These are phyloP conservation scores for Tylopilus sp. DNA, from an alignment of 768 basidiomycete genomes.

Conservation along the genomic window DNA sequence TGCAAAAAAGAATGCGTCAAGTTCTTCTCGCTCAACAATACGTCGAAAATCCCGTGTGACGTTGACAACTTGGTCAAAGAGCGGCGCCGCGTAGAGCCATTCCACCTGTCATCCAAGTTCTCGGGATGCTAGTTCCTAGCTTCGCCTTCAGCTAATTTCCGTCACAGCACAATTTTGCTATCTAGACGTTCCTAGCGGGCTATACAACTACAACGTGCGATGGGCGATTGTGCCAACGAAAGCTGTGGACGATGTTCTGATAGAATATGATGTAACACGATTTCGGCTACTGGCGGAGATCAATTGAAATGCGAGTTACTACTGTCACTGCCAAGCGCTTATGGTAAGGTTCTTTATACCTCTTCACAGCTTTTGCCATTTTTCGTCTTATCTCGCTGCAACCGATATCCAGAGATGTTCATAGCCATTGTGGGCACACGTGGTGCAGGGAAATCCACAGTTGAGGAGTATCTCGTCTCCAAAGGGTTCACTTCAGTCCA, in stretches of 20 bases:
- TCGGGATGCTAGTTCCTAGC: not conserved
- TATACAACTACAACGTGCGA: not conserved
- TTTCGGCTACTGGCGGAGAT: no score
- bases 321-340: no score
- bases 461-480: slow-evolving; percentile 56
- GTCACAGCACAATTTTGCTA: not conserved
- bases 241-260: not conserved
- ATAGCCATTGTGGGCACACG: slow-evolving; percentile 64
- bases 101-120: not conserved
- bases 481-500: slow-evolving; percentile 56
- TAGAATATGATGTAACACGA: not conserved
- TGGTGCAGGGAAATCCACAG: slow-evolving; percentile 56
- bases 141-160: not conserved
- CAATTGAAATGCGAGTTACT: no score
- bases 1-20: slow-evolving; percentile 36
- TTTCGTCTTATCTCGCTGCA: not conserved
- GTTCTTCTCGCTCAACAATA: slow-evolving; percentile 7
- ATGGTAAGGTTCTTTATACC: not conserved
- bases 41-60: slow-evolving; percentile 22
- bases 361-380: not conserved
- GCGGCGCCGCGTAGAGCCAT: not conserved
- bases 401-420: slow-evolving; percentile 44
- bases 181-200: not conserved
- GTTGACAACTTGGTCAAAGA: slow-evolving; percentile 11
- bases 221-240: not conserved